Conservation (phyloP, 2,329 filamentous ascomycete genomes). For the Arthrobotrys musiformis region DNA sequence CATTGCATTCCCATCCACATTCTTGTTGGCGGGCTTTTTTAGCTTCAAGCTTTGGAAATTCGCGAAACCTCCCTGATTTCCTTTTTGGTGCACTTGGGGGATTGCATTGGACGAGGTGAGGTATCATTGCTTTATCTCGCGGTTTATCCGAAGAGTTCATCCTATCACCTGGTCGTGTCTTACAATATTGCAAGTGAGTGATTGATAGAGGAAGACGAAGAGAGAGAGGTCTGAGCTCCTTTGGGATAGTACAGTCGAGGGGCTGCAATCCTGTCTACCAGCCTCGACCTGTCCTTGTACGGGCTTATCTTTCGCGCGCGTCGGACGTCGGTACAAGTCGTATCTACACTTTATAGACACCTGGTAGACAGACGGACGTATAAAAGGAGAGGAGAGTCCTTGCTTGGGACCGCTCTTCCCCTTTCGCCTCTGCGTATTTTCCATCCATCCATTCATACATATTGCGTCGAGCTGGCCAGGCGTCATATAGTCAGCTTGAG, state of each 20-base stretch:
- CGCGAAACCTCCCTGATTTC: background rate
- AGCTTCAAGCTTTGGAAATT: background rate
- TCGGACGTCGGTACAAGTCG: background rate
- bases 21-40: background rate
- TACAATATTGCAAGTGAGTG: background rate
- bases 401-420: background rate
- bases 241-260: constrained; percentile 53
- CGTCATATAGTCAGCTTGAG: too few species aligned
- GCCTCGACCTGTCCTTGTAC: background rate
- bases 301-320: background rate
- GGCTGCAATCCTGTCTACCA: too few species aligned
- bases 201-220: background rate
- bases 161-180: constrained; percentile 30
- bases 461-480: too few species aligned
- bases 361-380: background rate
- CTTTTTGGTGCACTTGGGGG: background rate
- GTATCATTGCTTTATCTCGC: constrained; percentile 47
- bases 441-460: background rate
- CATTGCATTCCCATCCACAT: background rate
- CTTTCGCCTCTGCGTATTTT: too few species aligned
- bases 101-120: background rate
- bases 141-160: constrained; percentile 54
- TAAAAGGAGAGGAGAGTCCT: background rate
- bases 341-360: background rate
- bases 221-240: constrained; percentile 14